These are phyloP conservation scores for Naganishia sp. DNA, from an alignment of 1,284 basidiomycete species.

Conservation along the genomic window DNA sequence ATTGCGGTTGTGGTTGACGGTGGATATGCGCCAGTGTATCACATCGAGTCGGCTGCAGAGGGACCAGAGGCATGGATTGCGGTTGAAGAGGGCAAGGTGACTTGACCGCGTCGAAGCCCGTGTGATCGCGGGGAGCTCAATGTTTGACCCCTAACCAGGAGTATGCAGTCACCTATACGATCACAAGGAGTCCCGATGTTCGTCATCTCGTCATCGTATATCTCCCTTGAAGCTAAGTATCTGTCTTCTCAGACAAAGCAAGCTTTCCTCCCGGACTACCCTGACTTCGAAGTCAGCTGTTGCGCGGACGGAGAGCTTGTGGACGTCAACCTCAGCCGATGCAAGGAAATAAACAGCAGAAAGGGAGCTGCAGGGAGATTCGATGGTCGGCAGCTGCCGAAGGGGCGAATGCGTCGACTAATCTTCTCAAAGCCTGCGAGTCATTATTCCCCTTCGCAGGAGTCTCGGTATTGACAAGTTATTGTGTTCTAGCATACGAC, in stretches of 20 bases:
- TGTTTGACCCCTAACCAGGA: conserved; percentile 1
- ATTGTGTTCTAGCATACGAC: background rate
- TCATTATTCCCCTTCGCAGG: background rate
- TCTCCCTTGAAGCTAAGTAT: too few species aligned
- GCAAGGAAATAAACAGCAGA: background rate
- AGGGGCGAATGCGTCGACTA: background rate
- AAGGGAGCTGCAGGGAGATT: background rate
- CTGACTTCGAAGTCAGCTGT: conserved; percentile 14
- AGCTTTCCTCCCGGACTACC: background rate
- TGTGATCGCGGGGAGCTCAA: too few species aligned
- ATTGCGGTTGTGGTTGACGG: conserved; percentile 12
- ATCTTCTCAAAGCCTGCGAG: conserved; percentile 8
- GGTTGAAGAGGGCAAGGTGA: conserved; percentile 9
- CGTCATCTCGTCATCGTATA: background rate
- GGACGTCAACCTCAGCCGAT: background rate
- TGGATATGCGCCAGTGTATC: background rate
- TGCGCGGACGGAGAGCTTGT: conserved; percentile 18
- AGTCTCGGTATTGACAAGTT: background rate
- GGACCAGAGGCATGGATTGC: conserved; percentile 12
- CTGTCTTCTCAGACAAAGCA: background rate
- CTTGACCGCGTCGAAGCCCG: too few species aligned
- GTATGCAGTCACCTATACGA: conserved; percentile 6
- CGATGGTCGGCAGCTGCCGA: conserved; percentile 7
- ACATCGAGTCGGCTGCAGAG: background rate
- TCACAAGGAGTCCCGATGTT: background rate